Conservation (phyloP, 2,329 filamentous ascomycete species). For the Exophiala sp. region DNA sequence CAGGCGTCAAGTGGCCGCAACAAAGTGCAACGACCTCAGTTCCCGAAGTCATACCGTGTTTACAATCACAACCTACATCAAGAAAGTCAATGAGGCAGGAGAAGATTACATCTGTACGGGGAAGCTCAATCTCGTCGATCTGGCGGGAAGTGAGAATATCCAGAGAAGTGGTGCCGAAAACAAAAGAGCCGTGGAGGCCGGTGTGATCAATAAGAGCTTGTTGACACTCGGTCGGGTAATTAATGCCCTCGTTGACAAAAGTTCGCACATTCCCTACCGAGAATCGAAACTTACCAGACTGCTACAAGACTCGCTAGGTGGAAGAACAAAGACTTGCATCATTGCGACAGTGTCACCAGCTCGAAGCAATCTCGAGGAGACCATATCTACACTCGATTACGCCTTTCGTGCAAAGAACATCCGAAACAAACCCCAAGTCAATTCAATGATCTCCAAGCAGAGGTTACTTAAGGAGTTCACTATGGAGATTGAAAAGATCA, state of each 20-base stretch:
- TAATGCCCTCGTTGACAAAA: constrained; percentile 89
- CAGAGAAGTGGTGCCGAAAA: constrained; percentile 96
- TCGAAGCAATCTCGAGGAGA: constrained; percentile 94
- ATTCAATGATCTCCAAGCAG: constrained; percentile 88
- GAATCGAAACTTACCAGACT: constrained; percentile 95
- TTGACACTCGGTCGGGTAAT: constrained; percentile 94
- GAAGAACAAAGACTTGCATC: constrained; percentile 95
- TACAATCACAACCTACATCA: constrained; percentile 88
- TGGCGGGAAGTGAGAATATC: constrained; percentile 97
- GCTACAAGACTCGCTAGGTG: constrained; percentile 92
- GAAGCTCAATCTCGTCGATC: constrained; percentile 92
- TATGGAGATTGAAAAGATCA: constrained; percentile 87
- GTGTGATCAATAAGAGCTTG: constrained; percentile 96
- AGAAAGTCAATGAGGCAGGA: constrained; percentile 73
- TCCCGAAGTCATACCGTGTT: constrained; percentile 97
- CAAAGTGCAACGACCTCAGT: constrained; percentile 98
- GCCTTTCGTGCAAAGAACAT: constrained; percentile 98
- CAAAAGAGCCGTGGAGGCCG: constrained; percentile 92
- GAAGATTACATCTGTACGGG: constrained; percentile 88
- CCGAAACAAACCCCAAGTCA: constrained; percentile 93
- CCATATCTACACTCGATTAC: constrained; percentile 96
- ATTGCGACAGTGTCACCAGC: constrained; percentile 95
- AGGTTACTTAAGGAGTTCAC: constrained; percentile 88
- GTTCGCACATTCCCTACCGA: constrained; percentile 82
- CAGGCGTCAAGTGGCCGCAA: constrained; percentile 95